Evolutionary conservation across 768 basidiomycete species (phyloP), one percentile per base, ranked within the genome.

Genomic region (Mycena floridula): DNA sequence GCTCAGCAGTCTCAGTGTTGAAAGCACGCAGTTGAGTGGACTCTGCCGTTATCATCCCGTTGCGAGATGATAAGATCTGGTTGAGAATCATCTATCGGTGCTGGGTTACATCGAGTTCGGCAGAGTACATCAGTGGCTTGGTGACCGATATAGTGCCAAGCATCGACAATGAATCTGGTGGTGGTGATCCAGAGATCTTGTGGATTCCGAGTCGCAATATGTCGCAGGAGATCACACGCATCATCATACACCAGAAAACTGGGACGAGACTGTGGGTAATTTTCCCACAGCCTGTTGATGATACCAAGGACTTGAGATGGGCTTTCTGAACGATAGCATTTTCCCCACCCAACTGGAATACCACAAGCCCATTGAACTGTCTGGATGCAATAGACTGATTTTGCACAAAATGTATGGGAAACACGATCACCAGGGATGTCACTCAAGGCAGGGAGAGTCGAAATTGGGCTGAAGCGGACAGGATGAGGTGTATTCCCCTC

Each of bases 351-450:
- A 23, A 54, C 44, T 4, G 53, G 53, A 9, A 11, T 12, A 2
- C 53, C 50, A 32, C 53, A 54, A 2, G 53, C 51, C 53, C 53
- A 54, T 39, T 54, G 53, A 2, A 50, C 37, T 1, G 53, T 54
- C 30, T 54, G 43, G 2, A 54, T 18, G 21, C 53, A 53, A 21
- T 53, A 48, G 16, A 50, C 42, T 5, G 7, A 24, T 21, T 47
- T 43, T 2, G 54, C 50, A 6, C 50, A 45, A 38, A 56, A 52
- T 1, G 47, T 54, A 25, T 56, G 53, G 11, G 49, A 32, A 15
- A 51, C 50, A 23, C 45, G 15, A 8, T 44, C 38, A 0, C 46
- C 46, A 2, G 46, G 46, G 18, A 35, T 51, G 4, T 48, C 40
- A 0, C 43, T 27, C 7, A 51, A 41, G 0, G 47, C 15, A 4